Evolutionary conservation across 2,329 filamentous ascomycete species (phyloP).

Genomic region (Trichoderma afroharzianum): DNA sequence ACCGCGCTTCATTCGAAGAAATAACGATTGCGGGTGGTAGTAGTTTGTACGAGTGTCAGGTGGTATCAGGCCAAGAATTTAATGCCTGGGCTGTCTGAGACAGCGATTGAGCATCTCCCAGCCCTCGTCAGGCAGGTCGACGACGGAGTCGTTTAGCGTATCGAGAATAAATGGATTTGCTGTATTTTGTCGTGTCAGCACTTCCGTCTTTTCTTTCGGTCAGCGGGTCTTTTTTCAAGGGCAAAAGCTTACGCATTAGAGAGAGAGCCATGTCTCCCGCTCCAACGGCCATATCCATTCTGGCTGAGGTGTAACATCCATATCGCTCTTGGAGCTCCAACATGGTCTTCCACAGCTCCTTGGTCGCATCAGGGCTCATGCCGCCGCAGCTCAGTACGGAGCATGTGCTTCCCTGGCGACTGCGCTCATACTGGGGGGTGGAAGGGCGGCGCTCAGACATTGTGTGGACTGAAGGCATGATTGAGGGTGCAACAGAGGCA

Average conservation of each 20-base stretch:
- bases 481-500: not conserved
- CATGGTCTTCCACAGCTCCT: constrained; percentile 47
- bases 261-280: constrained; percentile 38
- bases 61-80: not conserved
- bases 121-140: constrained; percentile 36
- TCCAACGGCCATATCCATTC: constrained; percentile 45
- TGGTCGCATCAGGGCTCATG: constrained; percentile 38
- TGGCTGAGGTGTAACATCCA: constrained; percentile 47
- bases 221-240: not conserved
- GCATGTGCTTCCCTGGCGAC: constrained; percentile 28
- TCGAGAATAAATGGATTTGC: constrained; percentile 41
- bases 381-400: constrained; percentile 31
- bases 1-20: not conserved
- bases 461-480: not conserved
- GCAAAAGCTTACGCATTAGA: constrained; percentile 42
- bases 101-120: constrained; percentile 34
- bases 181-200: constrained; percentile 16
- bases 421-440: constrained; percentile 16
- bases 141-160: constrained; percentile 36
- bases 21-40: not conserved
- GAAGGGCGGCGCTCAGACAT: constrained; percentile 10
- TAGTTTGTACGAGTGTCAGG: not conserved
- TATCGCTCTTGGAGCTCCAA: constrained; percentile 45
- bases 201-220: not conserved
- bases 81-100: constrained; percentile 20